These are phyloP conservation scores for Ascochyta viciae-villosae DNA, from an alignment of 2,329 filamentous ascomycete genomes.

Conservation along the genomic window DNA sequence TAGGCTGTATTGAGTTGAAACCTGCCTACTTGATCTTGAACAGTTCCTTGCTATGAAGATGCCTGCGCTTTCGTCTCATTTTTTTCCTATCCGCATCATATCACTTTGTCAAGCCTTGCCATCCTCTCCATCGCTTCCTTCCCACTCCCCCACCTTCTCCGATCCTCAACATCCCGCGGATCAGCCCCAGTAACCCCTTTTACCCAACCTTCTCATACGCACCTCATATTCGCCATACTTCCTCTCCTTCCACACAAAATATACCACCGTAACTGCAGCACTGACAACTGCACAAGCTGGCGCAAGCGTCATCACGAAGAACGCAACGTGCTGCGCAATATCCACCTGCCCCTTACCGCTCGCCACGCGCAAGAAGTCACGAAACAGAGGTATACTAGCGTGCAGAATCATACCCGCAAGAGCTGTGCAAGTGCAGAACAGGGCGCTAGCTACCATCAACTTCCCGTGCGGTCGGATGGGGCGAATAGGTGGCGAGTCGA, in stretches of 20 bases:
- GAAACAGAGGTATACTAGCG: not conserved
- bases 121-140: not conserved
- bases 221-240: not conserved
- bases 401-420: not conserved
- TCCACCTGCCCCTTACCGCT: not conserved
- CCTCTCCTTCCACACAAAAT: not conserved
- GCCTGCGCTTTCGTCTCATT: not conserved
- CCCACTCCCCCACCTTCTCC: not conserved
- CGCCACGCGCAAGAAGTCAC: not conserved
- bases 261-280: not conserved
- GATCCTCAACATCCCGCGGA: not conserved
- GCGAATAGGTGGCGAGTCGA: not conserved
- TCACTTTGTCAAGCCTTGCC: not conserved
- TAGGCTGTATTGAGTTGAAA: too few relatives aligned
- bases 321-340: not conserved
- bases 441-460: not conserved
- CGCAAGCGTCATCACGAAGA: not conserved
- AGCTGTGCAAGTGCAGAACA: not conserved
- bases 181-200: not conserved
- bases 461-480: not conserved
- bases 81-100: not conserved
- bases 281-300: not conserved
- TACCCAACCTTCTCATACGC: not conserved
- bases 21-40: not conserved
- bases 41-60: not conserved